Percentiles rank a stretch among this genome's conserved stretches.
Evolutionary conservation across 2,329 filamentous ascomycete species (phyloP).

Genomic region (Mycogone perniciosa): DNA sequence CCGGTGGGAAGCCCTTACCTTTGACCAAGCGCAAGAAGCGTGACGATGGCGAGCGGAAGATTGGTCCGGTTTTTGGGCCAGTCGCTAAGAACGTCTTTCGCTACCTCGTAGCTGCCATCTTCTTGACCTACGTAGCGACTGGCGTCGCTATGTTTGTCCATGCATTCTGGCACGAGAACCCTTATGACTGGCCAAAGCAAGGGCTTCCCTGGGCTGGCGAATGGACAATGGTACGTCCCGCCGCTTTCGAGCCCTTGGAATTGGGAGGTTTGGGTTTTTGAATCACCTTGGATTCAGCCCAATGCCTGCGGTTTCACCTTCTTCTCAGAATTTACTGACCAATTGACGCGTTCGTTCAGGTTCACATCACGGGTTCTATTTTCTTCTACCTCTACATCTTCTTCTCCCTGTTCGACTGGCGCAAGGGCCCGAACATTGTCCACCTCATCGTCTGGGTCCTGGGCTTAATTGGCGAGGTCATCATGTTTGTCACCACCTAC

Average conservation of each 20-base stretch:
- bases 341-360: slow-evolving; percentile 43
- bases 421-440: slow-evolving; percentile 70
- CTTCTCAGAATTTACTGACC: slow-evolving; percentile 1
- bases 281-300: background rate
- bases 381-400: slow-evolving; percentile 84
- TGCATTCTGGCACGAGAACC: slow-evolving; percentile 48
- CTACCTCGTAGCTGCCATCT: slow-evolving; percentile 63
- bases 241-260: background rate
- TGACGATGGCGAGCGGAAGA: slow-evolving; percentile 38
- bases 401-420: slow-evolving; percentile 79
- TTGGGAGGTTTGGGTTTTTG: background rate
- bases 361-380: slow-evolving; percentile 77
- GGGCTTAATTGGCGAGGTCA: slow-evolving; percentile 64
- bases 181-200: slow-evolving; percentile 32
- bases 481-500: slow-evolving; percentile 64
- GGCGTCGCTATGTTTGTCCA: slow-evolving; percentile 67
- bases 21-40: slow-evolving; percentile 51
- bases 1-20: slow-evolving; percentile 84
- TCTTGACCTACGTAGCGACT: slow-evolving; percentile 71
- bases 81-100: slow-evolving; percentile 66
- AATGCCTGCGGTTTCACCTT: background rate
- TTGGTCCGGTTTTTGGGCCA: slow-evolving; percentile 53
- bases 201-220: slow-evolving; percentile 69
- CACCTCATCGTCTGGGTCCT: slow-evolving; percentile 76
- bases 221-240: slow-evolving; percentile 60